phyloP scores from a whole-genome alignment of 208 protist species.

The Strigomonas culicis region DNA sequence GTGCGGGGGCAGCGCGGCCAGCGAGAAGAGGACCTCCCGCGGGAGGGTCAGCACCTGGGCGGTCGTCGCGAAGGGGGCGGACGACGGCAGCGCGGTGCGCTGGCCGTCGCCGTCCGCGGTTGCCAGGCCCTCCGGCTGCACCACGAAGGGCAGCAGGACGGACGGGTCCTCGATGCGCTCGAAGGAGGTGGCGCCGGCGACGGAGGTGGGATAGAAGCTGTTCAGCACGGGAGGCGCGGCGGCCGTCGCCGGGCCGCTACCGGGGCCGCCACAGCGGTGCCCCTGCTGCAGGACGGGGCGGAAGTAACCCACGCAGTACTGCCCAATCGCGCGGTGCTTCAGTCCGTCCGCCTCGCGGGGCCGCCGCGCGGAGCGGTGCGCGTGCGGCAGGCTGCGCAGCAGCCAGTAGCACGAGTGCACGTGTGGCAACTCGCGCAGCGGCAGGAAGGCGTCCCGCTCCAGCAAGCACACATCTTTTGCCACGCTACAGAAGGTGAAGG shows the following conservation, averaged over 20 bases:
- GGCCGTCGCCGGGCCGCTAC: not conserved
- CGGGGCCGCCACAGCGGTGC: not conserved
- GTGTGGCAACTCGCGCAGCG: too few relatives aligned
- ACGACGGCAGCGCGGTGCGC: not conserved
- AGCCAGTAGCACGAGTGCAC: too few relatives aligned
- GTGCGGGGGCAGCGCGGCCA: not conserved
- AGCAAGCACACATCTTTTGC: too few relatives aligned
- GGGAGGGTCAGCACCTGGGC: not conserved
- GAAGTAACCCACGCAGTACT: too few relatives aligned
- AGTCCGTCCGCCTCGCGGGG: too few relatives aligned
- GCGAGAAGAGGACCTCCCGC: constrained; percentile 2
- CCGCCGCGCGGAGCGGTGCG: too few relatives aligned
- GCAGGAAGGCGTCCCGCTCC: too few relatives aligned
- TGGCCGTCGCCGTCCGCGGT: too few relatives aligned
- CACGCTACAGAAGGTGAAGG: too few relatives aligned
- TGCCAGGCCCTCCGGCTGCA: too few relatives aligned
- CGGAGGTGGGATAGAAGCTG: not conserved
- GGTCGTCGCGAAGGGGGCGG: not conserved
- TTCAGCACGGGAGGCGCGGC: not conserved
- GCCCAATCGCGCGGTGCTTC: too few relatives aligned
- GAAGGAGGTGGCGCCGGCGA: not conserved
- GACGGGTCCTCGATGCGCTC: not conserved
- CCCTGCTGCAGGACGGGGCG: not conserved
- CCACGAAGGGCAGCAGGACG: not conserved
- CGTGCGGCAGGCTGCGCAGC: not conserved